A percentile compares a stretch with the other conserved stretches of the same genome.
These are phyloP conservation scores for Cicer pinnatifidum DNA, from an alignment of 306 rosid species.

Conservation along the genomic window DNA sequence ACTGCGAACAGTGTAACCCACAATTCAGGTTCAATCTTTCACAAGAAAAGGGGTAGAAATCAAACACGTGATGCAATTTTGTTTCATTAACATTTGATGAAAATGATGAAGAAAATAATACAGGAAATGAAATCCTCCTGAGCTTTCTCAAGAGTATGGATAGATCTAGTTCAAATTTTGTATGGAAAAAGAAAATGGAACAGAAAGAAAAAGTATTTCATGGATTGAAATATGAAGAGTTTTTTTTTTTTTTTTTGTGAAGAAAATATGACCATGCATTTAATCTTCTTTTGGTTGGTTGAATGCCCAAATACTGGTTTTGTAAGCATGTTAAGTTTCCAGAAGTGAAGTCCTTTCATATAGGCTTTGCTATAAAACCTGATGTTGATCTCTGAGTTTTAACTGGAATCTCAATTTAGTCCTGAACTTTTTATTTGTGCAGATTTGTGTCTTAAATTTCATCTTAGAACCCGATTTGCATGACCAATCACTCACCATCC, in stretches of 20 bases:
- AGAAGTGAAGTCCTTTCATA: background rate
- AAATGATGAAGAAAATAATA: slow-evolving; percentile 13
- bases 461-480: too few relatives aligned
- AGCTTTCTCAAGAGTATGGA: background rate
- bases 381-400: background rate
- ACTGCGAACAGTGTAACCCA: background rate
- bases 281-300: background rate
- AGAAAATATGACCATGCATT: slow-evolving; percentile 10
- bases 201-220: slow-evolving; percentile 2
- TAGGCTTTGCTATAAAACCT: background rate
- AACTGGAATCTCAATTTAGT: background rate
- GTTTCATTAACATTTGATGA: slow-evolving; percentile 27
- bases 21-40: slow-evolving; percentile 20
- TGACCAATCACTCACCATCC: too few relatives aligned
- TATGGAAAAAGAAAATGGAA: background rate
- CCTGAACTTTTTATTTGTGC: background rate
- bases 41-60: slow-evolving; percentile 25
- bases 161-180: slow-evolving; percentile 34
- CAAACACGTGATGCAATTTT: slow-evolving; percentile 25
- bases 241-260: background rate
- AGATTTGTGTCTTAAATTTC: too few relatives aligned
- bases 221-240: background rate
- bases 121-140: background rate
- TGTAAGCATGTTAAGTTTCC: background rate
- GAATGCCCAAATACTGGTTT: background rate